Evolutionary conservation across 2,329 filamentous ascomycete genomes (phyloP).

Genomic region (Pyrenophora teres): DNA sequence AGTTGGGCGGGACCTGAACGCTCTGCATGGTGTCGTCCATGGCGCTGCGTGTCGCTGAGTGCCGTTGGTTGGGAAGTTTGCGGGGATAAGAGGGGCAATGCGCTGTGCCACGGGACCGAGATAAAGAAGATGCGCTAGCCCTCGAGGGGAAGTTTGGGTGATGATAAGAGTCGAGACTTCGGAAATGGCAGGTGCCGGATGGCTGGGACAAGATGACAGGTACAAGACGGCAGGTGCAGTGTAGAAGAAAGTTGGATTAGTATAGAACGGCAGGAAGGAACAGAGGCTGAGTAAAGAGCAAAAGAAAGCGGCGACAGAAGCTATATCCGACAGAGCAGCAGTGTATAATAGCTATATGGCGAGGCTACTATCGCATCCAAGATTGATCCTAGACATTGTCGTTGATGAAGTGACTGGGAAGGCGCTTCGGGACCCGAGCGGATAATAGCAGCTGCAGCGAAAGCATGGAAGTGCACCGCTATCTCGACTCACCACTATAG

Average conservation of each 20-base stretch:
- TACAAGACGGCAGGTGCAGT: neutral
- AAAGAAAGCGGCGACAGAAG: neutral
- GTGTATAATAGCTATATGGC: constrained; percentile 11
- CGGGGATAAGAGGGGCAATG: neutral
- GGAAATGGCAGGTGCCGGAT: too few relatives aligned
- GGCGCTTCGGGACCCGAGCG: constrained; percentile 3
- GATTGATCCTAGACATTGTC: constrained; percentile 8
- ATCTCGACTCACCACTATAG: constrained; percentile 11
- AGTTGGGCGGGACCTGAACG: constrained; percentile 31
- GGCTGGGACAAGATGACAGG: too few relatives aligned
- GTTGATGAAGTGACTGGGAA: constrained; percentile 11
- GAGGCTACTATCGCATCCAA: neutral
- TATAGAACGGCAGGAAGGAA: neutral
- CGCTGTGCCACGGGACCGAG: neutral
- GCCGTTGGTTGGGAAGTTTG: neutral
- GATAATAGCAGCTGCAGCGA: constrained; percentile 17
- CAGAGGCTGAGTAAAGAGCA: constrained; percentile 3
- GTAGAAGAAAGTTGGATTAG: neutral
- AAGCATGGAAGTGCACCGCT: constrained; percentile 8
- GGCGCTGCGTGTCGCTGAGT: neutral
- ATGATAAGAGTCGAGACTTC: too few relatives aligned
- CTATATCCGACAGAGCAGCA: neutral
- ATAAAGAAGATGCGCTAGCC: neutral
- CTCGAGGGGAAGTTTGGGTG: neutral
- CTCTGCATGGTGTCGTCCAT: constrained; percentile 15